Percentiles rank a stretch among this genome's conserved stretches.
Conservation (phyloP, 2,329 filamentous ascomycete genomes). For the Colletotrichum truncatum region DNA sequence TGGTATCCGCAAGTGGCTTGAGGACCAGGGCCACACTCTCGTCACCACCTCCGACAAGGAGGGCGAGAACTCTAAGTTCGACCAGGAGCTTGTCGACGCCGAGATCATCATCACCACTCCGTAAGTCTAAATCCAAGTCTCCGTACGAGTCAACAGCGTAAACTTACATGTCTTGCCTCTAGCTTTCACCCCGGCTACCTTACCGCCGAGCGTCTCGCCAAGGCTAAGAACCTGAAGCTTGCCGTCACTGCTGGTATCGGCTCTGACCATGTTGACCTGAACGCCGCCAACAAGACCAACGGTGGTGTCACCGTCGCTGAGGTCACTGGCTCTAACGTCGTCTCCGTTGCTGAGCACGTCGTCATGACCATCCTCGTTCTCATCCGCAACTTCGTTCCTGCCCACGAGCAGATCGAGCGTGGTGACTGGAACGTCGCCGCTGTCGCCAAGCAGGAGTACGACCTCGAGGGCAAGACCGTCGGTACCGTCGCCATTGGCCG, state of each 20-base stretch:
- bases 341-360: conserved; percentile 98
- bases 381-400: conserved; percentile 97
- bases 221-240: conserved; percentile 99
- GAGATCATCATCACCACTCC: conserved; percentile 99
- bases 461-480: conserved; percentile 96
- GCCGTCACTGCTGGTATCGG: conserved; percentile 97
- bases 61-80: conserved; percentile 89
- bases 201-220: conserved; percentile 92
- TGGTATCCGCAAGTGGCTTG: conserved; percentile 95
- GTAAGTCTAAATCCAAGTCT: conserved; percentile 56
- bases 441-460: conserved; percentile 98
- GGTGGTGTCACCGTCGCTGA: conserved; percentile 97
- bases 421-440: conserved; percentile 97
- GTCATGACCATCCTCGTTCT: conserved; percentile 98
- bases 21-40: conserved; percentile 95
- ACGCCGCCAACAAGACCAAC: conserved; percentile 98
- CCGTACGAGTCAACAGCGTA: neutral
- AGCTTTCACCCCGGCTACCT: conserved; percentile 99
- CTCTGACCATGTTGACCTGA: conserved; percentile 96
- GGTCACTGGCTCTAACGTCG: conserved; percentile 97
- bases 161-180: conserved; percentile 11
- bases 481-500: conserved; percentile 97
- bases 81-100: conserved; percentile 94
- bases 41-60: conserved; percentile 99
- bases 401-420: conserved; percentile 88